A percentile compares a stretch with the other conserved stretches of the same genome.
Conservation (phyloP, 2,329 filamentous ascomycete species). For the Davidsoniella eucalypti region DNA sequence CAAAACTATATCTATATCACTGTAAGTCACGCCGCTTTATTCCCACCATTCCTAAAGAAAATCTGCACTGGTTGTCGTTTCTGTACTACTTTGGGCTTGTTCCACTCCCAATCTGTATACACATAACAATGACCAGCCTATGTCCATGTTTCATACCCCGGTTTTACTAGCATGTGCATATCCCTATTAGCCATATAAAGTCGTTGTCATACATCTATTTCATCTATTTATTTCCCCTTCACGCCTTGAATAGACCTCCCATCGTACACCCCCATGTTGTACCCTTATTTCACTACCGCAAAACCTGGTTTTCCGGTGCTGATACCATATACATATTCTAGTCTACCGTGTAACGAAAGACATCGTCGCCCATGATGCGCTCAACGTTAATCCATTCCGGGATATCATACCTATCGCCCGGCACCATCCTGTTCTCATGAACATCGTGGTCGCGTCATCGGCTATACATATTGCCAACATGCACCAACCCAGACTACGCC, state of each 20-base stretch:
- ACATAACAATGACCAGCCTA: too few species aligned
- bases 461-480: conserved; percentile 33
- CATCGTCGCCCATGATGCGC: conserved; percentile 32
- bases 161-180: too few species aligned
- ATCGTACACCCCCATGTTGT: background rate
- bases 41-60: background rate
- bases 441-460: conserved; percentile 33
- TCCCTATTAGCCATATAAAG: background rate
- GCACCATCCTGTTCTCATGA: conserved; percentile 28
- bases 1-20: conserved; percentile 32
- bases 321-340: conserved; percentile 24
- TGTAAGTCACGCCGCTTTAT: conserved; percentile 24
- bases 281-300: background rate
- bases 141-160: too few species aligned
- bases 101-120: too few species aligned
- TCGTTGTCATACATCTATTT: background rate
- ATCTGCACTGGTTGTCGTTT: background rate
- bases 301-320: background rate
- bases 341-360: conserved; percentile 35
- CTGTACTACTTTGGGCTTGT: background rate
- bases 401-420: conserved; percentile 31
- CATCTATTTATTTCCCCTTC: too few species aligned
- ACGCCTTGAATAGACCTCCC: too few species aligned
- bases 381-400: conserved; percentile 30
- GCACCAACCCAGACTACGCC: conserved; percentile 21